Evolutionary conservation across 1,284 basidiomycete genomes (phyloP).

Genomic region (Melampsora americana): DNA sequence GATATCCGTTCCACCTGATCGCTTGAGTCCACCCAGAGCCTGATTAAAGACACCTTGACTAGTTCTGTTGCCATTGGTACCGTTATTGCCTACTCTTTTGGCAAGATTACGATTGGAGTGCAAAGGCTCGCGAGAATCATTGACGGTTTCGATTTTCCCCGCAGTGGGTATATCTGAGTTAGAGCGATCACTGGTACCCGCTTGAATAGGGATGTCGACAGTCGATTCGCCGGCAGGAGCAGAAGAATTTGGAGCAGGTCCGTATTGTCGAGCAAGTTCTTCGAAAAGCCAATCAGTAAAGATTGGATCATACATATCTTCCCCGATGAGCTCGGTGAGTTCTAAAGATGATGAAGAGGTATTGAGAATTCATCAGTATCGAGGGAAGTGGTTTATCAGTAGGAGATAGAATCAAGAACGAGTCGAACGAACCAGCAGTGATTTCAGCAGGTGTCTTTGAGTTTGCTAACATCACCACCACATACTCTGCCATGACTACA

Average conservation of each 20-base stretch:
- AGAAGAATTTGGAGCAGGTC: conserved; percentile 2
- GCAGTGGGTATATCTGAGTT: not conserved
- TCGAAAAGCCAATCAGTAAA: conserved; percentile 51
- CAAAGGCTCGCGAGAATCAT: conserved; percentile 37
- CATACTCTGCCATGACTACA: conserved; percentile 50
- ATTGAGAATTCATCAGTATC: not conserved
- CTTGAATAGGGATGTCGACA: conserved; percentile 1
- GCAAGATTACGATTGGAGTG: not conserved
- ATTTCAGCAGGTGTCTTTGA: conserved; percentile 51
- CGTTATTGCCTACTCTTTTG: not conserved
- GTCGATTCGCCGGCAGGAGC: not conserved
- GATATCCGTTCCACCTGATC: conserved; percentile 28
- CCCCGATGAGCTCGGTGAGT: conserved; percentile 51
- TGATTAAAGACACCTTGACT: conserved; percentile 33
- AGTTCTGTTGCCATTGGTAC: not conserved
- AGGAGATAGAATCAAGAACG: not conserved
- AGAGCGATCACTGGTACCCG: not conserved
- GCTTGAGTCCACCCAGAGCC: conserved; percentile 30
- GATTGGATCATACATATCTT: conserved; percentile 48
- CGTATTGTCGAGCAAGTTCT: conserved; percentile 43
- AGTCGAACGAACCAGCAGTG: conserved; percentile 44
- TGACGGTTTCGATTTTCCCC: conserved; percentile 42
- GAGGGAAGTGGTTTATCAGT: not conserved
- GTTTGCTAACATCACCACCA: conserved; percentile 54
- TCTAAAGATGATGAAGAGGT: conserved; percentile 41